Base-by-base conservation (phyloP, 164 flowering plant genomes). In the Platanus orientalis region DNA sequence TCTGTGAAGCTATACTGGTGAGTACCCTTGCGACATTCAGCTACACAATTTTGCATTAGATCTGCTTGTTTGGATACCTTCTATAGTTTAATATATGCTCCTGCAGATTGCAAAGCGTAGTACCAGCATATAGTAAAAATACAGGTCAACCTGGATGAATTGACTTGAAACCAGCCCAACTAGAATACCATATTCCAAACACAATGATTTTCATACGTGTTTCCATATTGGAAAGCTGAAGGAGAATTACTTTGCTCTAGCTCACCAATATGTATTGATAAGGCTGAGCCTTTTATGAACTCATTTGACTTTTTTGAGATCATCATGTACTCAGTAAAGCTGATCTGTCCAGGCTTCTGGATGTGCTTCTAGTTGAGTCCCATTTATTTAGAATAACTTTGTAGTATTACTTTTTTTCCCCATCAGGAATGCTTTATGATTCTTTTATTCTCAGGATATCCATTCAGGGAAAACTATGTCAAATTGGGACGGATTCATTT, bases 1-100 rank as follows among this genome's bases (percentile, higher is more conserved):
- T 61, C 75, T 23, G 66, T 62, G 13, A 75, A 73, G 58, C 63
- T 86, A 67, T 84, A 68, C 49, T 81, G 87, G 89, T 86, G 55
- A 67, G 84, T 32, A 25, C 11, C 27, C 7, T 28, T 45, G 27
- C 28, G 21, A 44, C 24, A 17, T 21, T 14, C 7, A 29, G 29
- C 34, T 29, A n/a, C 20, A 28, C 21, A 40, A 47, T 39, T 44
- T 1, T 24, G 36, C 45, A 19, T 19, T 24, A 24, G 12, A 45
- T 61, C 32, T 56, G 6, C 21, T 48, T 62, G 20, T 48, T 16
- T 25, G 21, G 60, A n/a, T 25, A 11, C n/a, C 7, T 40, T 24
- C 48, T 44, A 49, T 2, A 10, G 42, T 54, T 67, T n/a, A n/a
- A 10, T 34, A 36, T 39, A 6, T 59, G 50, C 28, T 59, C 49